Percentiles rank a stretch among this genome's conserved stretches.
Conservation (phyloP, 2,329 filamentous ascomycete genomes). For the Mollisia scopiformis region DNA sequence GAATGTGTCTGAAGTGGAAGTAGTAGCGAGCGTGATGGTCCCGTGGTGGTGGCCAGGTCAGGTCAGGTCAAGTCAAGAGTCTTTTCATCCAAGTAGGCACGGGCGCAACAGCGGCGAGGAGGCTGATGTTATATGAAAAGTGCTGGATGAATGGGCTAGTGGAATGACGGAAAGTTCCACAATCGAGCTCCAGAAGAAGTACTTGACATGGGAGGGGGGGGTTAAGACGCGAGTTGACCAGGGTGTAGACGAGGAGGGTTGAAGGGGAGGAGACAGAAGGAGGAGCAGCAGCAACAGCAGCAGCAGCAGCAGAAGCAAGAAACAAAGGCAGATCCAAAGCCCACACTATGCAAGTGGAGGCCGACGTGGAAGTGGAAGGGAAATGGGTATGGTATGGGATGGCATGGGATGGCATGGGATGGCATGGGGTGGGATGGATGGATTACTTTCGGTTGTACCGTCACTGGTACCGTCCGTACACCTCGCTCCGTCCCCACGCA, state of each 20-base stretch:
- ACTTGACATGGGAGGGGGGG: slow-evolving; percentile 20
- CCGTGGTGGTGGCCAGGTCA: not conserved
- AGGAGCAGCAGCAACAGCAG: too few relatives aligned
- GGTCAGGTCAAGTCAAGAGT: too few relatives aligned
- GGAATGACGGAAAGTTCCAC: slow-evolving; percentile 29
- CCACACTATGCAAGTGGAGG: slow-evolving; percentile 13
- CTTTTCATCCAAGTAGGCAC: not conserved
- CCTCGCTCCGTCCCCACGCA: slow-evolving; percentile 8
- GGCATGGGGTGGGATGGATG: too few relatives aligned
- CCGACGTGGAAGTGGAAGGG: not conserved
- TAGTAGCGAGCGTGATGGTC: slow-evolving; percentile 29
- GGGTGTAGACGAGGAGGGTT: too few relatives aligned
- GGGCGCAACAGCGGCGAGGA: slow-evolving; percentile 14
- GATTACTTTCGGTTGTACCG: too few relatives aligned
- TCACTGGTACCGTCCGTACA: too few relatives aligned
- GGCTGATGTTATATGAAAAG: slow-evolving; percentile 32
- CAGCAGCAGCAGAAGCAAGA: not conserved
- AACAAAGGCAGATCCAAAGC: slow-evolving; percentile 3
- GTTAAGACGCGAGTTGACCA: not conserved
- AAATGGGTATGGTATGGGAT: too few relatives aligned
- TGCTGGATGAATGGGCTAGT: slow-evolving; percentile 12
- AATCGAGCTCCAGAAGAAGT: slow-evolving; percentile 16
- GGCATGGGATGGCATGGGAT: too few relatives aligned
- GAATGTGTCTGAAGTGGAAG: not conserved
- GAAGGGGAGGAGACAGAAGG: too few relatives aligned